Conservation (phyloP, 208 protist genomes). For the Trypanosoma lewisi region DNA sequence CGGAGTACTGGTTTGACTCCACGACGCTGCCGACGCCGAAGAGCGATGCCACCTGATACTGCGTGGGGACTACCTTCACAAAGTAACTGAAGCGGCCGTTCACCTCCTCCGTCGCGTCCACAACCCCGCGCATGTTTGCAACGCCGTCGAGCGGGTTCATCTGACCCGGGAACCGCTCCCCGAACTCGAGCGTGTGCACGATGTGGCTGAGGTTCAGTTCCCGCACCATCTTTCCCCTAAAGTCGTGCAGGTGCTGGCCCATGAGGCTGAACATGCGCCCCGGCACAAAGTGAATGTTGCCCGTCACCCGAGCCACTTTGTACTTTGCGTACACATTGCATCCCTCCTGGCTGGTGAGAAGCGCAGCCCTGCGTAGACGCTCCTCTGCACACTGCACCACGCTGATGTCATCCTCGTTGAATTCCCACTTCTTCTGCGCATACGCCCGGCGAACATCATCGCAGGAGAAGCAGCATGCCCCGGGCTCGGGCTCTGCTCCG, state of each 20-base stretch:
- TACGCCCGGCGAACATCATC: conserved; percentile 76
- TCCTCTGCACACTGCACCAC: conserved; percentile 72
- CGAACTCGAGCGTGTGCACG: conserved; percentile 82
- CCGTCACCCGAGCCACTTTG: conserved; percentile 70
- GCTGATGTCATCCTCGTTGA: conserved; percentile 59
- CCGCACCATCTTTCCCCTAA: conserved; percentile 41
- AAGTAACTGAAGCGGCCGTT: conserved; percentile 89
- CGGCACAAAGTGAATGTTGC: conserved; percentile 82
- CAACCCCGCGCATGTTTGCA: conserved; percentile 28
- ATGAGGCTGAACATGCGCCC: conserved; percentile 44
- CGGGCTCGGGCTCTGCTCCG: conserved; percentile 54
- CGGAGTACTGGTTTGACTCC: conserved; percentile 88
- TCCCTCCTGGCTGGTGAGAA: conserved; percentile 47
- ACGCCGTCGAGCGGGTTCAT: conserved; percentile 71
- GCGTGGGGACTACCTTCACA: conserved; percentile 84
- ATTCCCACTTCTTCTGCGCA: conserved; percentile 49
- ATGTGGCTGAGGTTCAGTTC: conserved; percentile 77
- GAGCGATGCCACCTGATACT: conserved; percentile 49
- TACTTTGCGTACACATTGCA: conserved; percentile 78
- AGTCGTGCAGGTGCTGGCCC: conserved; percentile 57
- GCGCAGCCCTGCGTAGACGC: conserved; percentile 33
- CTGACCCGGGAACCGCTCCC: conserved; percentile 67
- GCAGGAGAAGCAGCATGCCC: conserved; percentile 83
- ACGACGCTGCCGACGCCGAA: conserved; percentile 29
- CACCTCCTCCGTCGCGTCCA: conserved; percentile 25